Conservation (phyloP, 2,329 filamentous ascomycete genomes). For the Davidsoniella eucalypti region DNA sequence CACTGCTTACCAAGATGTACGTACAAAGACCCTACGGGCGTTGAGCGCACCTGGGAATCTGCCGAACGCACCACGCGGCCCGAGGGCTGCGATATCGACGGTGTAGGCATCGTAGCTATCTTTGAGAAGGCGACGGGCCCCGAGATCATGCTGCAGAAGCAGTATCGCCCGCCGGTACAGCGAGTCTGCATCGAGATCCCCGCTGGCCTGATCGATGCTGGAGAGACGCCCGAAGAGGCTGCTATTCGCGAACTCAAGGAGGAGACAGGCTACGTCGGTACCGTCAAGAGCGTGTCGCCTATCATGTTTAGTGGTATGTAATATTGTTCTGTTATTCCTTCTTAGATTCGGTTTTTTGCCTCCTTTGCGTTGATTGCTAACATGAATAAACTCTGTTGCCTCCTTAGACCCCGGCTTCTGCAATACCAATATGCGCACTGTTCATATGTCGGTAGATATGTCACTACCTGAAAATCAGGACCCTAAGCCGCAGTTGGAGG, state of each 20-base stretch:
- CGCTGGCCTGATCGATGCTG: slow-evolving; percentile 45
- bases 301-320: slow-evolving; percentile 44
- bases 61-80: slow-evolving; percentile 55
- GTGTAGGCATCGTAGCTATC: slow-evolving; percentile 57
- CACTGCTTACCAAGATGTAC: slow-evolving; percentile 29
- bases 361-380: neutral
- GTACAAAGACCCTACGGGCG: slow-evolving; percentile 47
- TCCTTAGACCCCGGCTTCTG: slow-evolving; percentile 42
- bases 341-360: no score
- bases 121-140: slow-evolving; percentile 37
- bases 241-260: slow-evolving; percentile 48
- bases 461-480: slow-evolving; percentile 50
- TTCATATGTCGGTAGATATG: slow-evolving; percentile 60
- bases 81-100: slow-evolving; percentile 45
- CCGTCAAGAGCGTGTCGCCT: slow-evolving; percentile 38
- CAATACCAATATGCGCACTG: slow-evolving; percentile 50
- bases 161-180: slow-evolving; percentile 46
- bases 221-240: slow-evolving; percentile 43
- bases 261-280: slow-evolving; percentile 49
- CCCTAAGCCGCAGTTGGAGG: slow-evolving; percentile 53
- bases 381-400: neutral
- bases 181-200: slow-evolving; percentile 46
- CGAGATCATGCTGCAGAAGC: slow-evolving; percentile 48
- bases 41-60: slow-evolving; percentile 51
- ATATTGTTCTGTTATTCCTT: neutral